Conservation (phyloP, 2,329 filamentous ascomycete genomes). For the Tolypocladium sp. region DNA sequence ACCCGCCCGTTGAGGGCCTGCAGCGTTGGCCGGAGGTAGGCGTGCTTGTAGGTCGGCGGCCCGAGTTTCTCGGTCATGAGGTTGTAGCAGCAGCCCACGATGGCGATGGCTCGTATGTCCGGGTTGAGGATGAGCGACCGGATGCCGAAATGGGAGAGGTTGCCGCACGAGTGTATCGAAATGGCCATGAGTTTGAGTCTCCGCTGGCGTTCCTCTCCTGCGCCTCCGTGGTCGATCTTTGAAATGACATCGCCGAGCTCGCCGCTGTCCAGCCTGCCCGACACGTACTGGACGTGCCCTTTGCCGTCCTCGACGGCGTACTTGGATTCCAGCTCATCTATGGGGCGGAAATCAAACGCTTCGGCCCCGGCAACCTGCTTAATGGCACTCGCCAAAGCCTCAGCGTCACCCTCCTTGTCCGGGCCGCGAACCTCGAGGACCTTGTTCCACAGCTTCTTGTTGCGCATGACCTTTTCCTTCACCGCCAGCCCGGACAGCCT, state of each 20-base stretch:
- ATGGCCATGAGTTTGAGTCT: constrained; percentile 67
- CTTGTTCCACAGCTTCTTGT: constrained; percentile 69
- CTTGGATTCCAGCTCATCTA: constrained; percentile 35
- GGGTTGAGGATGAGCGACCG: constrained; percentile 78
- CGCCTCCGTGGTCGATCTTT: constrained; percentile 36
- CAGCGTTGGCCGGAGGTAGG: constrained; percentile 61
- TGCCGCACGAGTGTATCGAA: constrained; percentile 94
- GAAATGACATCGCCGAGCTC: constrained; percentile 60
- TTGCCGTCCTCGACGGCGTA: constrained; percentile 52
- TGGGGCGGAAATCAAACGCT: constrained; percentile 36
- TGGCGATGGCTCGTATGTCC: constrained; percentile 78
- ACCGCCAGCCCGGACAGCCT: constrained; percentile 68
- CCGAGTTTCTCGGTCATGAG: constrained; percentile 84
- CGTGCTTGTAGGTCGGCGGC: constrained; percentile 77
- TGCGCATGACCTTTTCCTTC: constrained; percentile 64
- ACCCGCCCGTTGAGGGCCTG: constrained; percentile 62
- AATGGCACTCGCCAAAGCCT: constrained; percentile 21
- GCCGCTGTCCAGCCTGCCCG: constrained; percentile 64
- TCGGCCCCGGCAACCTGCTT: constrained; percentile 23
- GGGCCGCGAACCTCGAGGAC: constrained; percentile 29
- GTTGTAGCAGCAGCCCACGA: constrained; percentile 98
- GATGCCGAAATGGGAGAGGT: constrained; percentile 91
- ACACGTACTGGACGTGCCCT: constrained; percentile 68
- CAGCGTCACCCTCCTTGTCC: constrained; percentile 29
- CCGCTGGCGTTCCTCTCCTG: constrained; percentile 13